A percentile compares a stretch with the other conserved stretches of the same genome.
phyloP scores from a whole-genome alignment of 164 flowering plant species.

The Vitis cinerea region DNA sequence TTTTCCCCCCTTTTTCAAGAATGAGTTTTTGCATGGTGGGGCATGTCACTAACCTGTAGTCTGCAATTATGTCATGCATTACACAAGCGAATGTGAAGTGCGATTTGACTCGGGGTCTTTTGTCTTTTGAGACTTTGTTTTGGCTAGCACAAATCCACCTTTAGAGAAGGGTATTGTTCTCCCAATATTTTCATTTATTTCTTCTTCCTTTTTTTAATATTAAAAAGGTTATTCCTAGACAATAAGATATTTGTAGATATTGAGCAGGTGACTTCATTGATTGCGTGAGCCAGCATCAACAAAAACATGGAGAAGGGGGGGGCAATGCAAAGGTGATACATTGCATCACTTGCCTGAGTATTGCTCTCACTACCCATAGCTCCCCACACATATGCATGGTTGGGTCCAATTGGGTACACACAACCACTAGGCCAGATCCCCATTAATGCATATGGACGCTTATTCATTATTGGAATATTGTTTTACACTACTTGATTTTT shows the following conservation, averaged over 20 bases:
- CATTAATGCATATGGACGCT: too few species aligned
- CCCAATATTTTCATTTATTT: neutral
- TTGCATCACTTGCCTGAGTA: neutral
- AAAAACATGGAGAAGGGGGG: too few species aligned
- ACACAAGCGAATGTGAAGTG: neutral
- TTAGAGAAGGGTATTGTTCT: too few species aligned
- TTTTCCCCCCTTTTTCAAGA: too few species aligned
- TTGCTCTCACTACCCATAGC: too few species aligned
- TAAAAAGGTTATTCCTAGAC: conserved; percentile 1
- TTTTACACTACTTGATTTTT: too few species aligned
- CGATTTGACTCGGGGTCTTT: neutral
- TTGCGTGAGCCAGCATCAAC: conserved; percentile 25
- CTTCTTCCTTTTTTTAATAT: neutral
- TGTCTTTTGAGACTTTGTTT: neutral
- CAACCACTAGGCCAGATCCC: too few species aligned
- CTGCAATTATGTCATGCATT: neutral
- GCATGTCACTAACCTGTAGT: neutral
- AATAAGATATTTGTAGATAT: conserved; percentile 18
- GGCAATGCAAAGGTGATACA: neutral
- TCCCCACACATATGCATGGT: too few species aligned
- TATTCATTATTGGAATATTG: too few species aligned
- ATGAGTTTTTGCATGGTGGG: neutral
- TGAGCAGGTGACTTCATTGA: conserved; percentile 21
- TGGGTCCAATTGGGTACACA: too few species aligned
- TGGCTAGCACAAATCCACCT: too few species aligned